phyloP scores from a whole-genome alignment of 2,329 filamentous ascomycete genomes.

The Alternaria dauci region DNA sequence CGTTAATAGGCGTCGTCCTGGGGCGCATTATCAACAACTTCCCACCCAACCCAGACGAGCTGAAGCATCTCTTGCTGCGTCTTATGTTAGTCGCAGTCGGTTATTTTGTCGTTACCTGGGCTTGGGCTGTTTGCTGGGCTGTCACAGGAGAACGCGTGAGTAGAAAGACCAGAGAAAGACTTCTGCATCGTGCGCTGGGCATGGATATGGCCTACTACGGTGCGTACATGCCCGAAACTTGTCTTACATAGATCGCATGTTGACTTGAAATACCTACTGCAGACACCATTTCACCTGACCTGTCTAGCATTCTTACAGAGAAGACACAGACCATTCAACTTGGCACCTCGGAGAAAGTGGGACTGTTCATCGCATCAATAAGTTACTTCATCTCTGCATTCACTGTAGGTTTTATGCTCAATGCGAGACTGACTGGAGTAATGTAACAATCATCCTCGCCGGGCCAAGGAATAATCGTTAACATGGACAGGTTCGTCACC shows the following conservation, averaged over 20 bases:
- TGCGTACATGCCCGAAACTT: slow-evolving; percentile 5
- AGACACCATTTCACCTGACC: slow-evolving; percentile 59
- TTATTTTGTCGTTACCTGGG: slow-evolving; percentile 61
- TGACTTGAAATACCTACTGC: neutral
- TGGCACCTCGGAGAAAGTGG: slow-evolving; percentile 58
- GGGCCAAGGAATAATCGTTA: neutral
- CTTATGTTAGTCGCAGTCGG: slow-evolving; percentile 57
- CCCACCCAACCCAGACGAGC: slow-evolving; percentile 56
- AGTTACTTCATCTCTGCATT: slow-evolving; percentile 58
- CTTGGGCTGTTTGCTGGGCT: slow-evolving; percentile 60
- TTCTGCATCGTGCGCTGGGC: slow-evolving; percentile 59
- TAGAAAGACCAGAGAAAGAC: slow-evolving; percentile 55
- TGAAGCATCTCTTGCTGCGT: slow-evolving; percentile 53
- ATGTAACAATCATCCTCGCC: slow-evolving; percentile 34
- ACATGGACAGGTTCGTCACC: slow-evolving; percentile 46
- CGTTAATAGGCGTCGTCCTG: slow-evolving; percentile 69
- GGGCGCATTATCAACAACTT: slow-evolving; percentile 61
- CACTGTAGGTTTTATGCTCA: slow-evolving; percentile 56
- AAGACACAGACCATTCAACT: slow-evolving; percentile 58
- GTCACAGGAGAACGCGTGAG: slow-evolving; percentile 61
- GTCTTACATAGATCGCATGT: neutral
- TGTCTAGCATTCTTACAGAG: slow-evolving; percentile 57
- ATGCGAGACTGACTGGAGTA: slow-evolving; percentile 54
- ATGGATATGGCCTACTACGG: slow-evolving; percentile 61
- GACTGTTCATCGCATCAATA: slow-evolving; percentile 57